Conservation (phyloP, 2,329 filamentous ascomycete species). For the Alternaria sp. region DNA sequence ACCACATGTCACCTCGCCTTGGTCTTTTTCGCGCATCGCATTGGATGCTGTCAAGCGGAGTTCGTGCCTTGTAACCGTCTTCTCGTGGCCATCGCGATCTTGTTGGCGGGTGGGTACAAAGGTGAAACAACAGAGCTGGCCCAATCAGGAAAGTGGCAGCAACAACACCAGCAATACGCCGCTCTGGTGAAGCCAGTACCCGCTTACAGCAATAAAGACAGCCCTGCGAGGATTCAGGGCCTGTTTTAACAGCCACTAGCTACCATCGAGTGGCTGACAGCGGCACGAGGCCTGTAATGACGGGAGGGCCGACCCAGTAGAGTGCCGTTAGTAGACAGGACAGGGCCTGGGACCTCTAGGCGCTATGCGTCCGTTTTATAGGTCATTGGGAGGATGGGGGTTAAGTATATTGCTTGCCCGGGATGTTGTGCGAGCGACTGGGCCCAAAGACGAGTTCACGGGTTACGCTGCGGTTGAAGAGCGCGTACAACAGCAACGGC, state of each 20-base stretch:
- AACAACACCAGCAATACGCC: slow-evolving; percentile 1
- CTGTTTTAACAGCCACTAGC: background rate
- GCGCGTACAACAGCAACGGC: slow-evolving; percentile 1
- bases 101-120: slow-evolving; percentile 12
- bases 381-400: slow-evolving; percentile 5
- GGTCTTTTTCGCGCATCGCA: background rate
- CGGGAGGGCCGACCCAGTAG: slow-evolving; percentile 6
- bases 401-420: slow-evolving; percentile 13
- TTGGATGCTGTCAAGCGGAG: background rate
- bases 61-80: background rate
- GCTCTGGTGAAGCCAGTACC: background rate
- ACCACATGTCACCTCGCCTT: slow-evolving; percentile 2
- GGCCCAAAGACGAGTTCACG: background rate
- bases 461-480: slow-evolving; percentile 3
- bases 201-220: background rate
- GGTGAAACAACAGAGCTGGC: slow-evolving; percentile 7
- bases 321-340: slow-evolving; percentile 1
- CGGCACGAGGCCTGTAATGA: slow-evolving; percentile 12
- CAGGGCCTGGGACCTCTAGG: background rate
- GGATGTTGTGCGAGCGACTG: background rate
- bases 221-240: background rate
- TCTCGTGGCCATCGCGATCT: background rate
- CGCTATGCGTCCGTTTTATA: slow-evolving; percentile 9
- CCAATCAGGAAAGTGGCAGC: slow-evolving; percentile 21
- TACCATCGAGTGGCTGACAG: slow-evolving; percentile 13